Base-by-base conservation (phyloP, 495 filamentous ascomycete species). In the Lophium mytilinum region DNA sequence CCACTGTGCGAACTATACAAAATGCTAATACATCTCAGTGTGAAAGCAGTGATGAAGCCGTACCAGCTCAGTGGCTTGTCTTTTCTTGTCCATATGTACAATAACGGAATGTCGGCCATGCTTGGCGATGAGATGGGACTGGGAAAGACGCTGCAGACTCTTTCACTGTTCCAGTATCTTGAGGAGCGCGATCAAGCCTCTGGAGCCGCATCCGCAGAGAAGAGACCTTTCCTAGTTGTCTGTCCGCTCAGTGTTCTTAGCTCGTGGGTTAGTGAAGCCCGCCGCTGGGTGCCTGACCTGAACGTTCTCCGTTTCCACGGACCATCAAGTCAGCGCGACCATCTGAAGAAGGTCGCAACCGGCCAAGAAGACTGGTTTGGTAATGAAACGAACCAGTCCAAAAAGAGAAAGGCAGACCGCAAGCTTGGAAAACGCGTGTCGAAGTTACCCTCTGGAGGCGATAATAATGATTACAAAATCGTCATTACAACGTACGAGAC, bases 41-140 rank as follows among this genome's bases (percentile, higher is more conserved):
- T 86, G 43, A 72, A 60, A 4, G 70, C 78, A 1, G 72, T 63
- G 1, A 78, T 87, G 71, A 87, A 86, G 61, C 76, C 79, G 1
- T 83, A 86, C 57, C 84, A 86, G 58, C 66, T 85, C 0, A 72
- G 78, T 9, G 84, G 83, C 1, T 69, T 87, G 1, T 81, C 79
- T 0, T 86, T 82, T 61, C 71, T 87, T 6, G 58, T 83, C 0
- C 77, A 81, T 61, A 67, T 85, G 10, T 69, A 82, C 62, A 69
- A 72, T 1, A 86, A 85, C 56, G 78, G 80, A 36, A 65, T 82
- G n/a, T 76, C 78, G 4, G 75, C 74, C 10, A 80, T 84, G 15
- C 71, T 83, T 0, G 81, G 74, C 4, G 81, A 84, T 46, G 81
- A 84, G 45, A 84, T 84, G 81, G 81, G 81, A n/a, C 71, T 84